A percentile compares a stretch with the other conserved stretches of the same genome.
Conservation (phyloP, 352 stramenopile species). For the Globisporangium recalcitrans region DNA sequence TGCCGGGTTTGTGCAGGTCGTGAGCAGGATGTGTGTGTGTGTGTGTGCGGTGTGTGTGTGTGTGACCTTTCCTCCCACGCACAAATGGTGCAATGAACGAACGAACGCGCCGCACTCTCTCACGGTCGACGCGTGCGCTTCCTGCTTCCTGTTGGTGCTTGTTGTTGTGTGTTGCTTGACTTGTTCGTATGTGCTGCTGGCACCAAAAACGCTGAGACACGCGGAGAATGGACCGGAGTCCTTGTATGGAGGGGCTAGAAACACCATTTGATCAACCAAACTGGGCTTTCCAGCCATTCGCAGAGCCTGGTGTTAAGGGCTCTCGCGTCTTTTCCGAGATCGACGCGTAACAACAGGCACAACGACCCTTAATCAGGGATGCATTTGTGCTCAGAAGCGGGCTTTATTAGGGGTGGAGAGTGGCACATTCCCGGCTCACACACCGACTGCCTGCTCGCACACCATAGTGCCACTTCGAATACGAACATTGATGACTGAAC, state of each 20-base stretch:
- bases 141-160: too few relatives aligned
- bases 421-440: neutral
- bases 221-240: neutral
- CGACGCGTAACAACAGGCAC: neutral
- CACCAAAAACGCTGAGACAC: neutral
- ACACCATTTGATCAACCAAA: neutral
- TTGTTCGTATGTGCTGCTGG: neutral
- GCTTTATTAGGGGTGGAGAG: neutral
- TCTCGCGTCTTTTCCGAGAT: too few relatives aligned
- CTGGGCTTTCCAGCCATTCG: neutral
- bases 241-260: neutral
- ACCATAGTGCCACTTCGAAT: neutral
- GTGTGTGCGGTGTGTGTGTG: neutral
- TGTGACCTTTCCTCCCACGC: neutral
- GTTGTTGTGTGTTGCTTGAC: slow-evolving; percentile 1
- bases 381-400: neutral
- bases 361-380: neutral
- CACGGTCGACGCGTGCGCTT: neutral
- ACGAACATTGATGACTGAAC: neutral
- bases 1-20: neutral
- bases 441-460: neutral
- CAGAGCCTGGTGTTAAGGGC: neutral
- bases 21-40: neutral
- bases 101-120: neutral
- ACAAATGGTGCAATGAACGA: slow-evolving; percentile 2